These are phyloP conservation scores for Vigna hirtella DNA, from an alignment of 306 rosid species.

Conservation along the genomic window DNA sequence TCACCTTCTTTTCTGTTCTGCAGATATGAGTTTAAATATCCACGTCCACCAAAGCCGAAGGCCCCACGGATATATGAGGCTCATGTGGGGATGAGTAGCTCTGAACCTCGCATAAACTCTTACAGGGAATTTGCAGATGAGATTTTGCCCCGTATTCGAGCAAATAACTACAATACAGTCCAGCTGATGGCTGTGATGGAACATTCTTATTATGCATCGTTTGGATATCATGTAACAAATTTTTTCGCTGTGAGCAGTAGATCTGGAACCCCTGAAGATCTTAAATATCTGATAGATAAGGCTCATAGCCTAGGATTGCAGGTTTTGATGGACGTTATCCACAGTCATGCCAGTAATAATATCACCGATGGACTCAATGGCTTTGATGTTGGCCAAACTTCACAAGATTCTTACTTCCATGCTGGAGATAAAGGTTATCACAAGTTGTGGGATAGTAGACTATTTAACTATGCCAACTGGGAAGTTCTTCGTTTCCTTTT, in stretches of 20 bases:
- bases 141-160: constrained; percentile 82
- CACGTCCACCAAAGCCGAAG: constrained; percentile 74
- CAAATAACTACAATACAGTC: constrained; percentile 90
- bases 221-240: constrained; percentile 93
- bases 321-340: constrained; percentile 93
- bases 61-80: constrained; percentile 93
- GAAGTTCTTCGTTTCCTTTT: constrained; percentile 97
- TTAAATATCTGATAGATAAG: constrained; percentile 89
- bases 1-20: constrained; percentile 37
- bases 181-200: constrained; percentile 99
- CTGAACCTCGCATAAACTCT: constrained; percentile 81
- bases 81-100: constrained; percentile 98
- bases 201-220: constrained; percentile 97
- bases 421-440: constrained; percentile 89
- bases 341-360: constrained; percentile 96
- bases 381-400: constrained; percentile 92
- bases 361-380: constrained; percentile 96
- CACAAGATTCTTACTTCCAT: constrained; percentile 93
- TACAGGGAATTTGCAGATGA: constrained; percentile 94
- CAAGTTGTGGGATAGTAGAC: constrained; percentile 94
- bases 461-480: constrained; percentile 96
- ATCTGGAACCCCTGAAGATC: constrained; percentile 98
- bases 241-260: constrained; percentile 96
- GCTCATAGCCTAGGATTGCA: constrained; percentile 89
- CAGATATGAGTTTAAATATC: constrained; percentile 83